Base-by-base conservation (phyloP, 1,284 basidiomycete species). In the Naganishia albida region DNA sequence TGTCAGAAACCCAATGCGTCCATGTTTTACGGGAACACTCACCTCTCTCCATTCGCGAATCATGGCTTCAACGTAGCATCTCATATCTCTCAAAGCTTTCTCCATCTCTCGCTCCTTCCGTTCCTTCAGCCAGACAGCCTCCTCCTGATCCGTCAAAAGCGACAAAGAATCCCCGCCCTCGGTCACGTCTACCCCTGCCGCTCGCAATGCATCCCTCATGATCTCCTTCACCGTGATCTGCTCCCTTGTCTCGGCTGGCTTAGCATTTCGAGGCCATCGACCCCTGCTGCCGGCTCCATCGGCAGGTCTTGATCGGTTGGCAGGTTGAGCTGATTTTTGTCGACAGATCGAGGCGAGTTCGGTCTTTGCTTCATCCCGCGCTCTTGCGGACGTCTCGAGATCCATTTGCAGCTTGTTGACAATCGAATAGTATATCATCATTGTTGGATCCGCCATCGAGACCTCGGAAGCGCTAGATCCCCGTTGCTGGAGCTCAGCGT, bases 1-100 rank as follows among this genome's bases (percentile, higher is more conserved):
- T 12, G 38, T 26, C 16, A 23, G 18, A 43, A 65, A 20, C 28
- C 7, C 7, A 15, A 3, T 2, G 26, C 18, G 23, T 26, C 4
- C 20, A 40, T 15, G 13, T 4, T 8, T 1, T 38, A 7, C 3
- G 20, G 34, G 30, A 7, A 43, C 10, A 62, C 66, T 50, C 46
- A 65, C 63, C 38, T 67, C 67, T 16, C 55, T 42, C 48, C 52
- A 67, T 20, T 44, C 42, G 43, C 55, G 64, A 34, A 67, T 62
- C 56, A 60, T 56, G 28, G 50, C 26, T 44, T 67, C 67, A 3
- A 67, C 53, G 49, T 65, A 67, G 3, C 63, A 52, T 34, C 53
- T 48, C 50, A 63, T 23, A 52, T 67, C 67, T 38, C 63, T 40
- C 2, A 67, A 13, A 34, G 46, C 53, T 34, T 54, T 67, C 46